These are phyloP conservation scores for Butyriboletus loyo DNA, from an alignment of 768 basidiomycete genomes.

Conservation along the genomic window DNA sequence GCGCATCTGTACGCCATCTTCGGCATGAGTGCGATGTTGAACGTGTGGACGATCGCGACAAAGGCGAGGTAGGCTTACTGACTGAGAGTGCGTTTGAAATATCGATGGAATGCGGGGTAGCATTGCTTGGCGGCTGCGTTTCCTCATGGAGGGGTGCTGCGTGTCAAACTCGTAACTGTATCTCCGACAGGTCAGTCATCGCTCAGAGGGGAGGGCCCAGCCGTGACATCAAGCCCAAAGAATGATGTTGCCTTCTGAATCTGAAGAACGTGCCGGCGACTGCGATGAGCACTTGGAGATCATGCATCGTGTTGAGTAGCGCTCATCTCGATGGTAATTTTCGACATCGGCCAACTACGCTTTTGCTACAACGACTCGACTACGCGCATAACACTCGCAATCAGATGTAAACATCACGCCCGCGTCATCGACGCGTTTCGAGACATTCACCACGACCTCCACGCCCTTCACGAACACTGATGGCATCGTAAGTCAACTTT, in stretches of 20 bases:
- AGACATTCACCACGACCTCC: neutral
- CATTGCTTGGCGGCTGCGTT: neutral
- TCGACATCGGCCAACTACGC: too few species aligned
- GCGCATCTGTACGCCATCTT: conserved; percentile 33
- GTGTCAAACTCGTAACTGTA: neutral
- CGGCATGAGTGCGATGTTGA: conserved; percentile 4
- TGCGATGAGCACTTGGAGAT: too few species aligned
- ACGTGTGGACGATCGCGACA: neutral
- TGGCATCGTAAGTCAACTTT: conserved; percentile 25
- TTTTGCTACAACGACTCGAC: too few species aligned
- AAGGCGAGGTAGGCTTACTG: conserved; percentile 1
- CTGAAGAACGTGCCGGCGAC: too few species aligned
- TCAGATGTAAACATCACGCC: conserved; percentile 18
- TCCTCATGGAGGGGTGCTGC: neutral
- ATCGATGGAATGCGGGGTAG: neutral
- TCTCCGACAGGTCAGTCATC: neutral
- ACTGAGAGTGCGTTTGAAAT: conserved; percentile 15
- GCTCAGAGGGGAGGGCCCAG: too few species aligned
- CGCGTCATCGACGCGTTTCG: conserved; percentile 12
- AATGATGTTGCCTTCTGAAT: too few species aligned
- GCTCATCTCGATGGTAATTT: too few species aligned
- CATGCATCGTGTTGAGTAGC: too few species aligned
- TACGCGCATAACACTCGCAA: conserved; percentile 8
- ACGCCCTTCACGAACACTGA: neutral
- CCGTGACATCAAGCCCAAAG: too few species aligned